These are phyloP conservation scores for Malus hybrid DNA, from an alignment of 331 rosid species.

Conservation along the genomic window DNA sequence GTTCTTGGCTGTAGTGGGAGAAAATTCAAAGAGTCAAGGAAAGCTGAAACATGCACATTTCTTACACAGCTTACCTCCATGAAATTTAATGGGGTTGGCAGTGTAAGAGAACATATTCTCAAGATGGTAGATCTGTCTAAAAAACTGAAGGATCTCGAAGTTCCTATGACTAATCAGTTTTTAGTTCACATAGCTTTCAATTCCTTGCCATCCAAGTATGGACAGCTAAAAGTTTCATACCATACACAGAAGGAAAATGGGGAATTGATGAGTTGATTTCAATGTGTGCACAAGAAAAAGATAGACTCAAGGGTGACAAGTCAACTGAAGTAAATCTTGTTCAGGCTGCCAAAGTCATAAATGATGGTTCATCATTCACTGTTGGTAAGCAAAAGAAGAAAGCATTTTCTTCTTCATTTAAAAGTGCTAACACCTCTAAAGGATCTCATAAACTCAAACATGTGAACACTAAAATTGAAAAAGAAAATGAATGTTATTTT, in stretches of 20 bases:
- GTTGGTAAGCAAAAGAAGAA: too few relatives aligned
- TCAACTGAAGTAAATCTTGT: too few relatives aligned
- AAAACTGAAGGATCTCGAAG: background rate
- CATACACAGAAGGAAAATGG: background rate
- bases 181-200: background rate
- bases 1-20: too few relatives aligned
- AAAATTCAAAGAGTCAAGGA: background rate
- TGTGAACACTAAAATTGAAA: background rate
- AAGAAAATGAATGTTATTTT: background rate
- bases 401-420: too few relatives aligned
- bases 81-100: background rate
- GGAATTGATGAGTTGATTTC: background rate
- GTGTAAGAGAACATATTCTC: background rate
- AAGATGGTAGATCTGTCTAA: background rate
- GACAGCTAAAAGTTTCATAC: background rate
- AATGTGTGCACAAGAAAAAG: background rate
- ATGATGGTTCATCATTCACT: too few relatives aligned
- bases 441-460: background rate
- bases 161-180: too few relatives aligned
- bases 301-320: background rate
- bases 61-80: background rate
- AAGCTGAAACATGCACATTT: background rate
- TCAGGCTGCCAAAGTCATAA: too few relatives aligned
- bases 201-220: background rate
- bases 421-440: background rate